Evolutionary conservation across 164 flowering plant genomes (phyloP), one percentile per base, ranked within the genome.

Genomic region (Amborella trichopoda): DNA sequence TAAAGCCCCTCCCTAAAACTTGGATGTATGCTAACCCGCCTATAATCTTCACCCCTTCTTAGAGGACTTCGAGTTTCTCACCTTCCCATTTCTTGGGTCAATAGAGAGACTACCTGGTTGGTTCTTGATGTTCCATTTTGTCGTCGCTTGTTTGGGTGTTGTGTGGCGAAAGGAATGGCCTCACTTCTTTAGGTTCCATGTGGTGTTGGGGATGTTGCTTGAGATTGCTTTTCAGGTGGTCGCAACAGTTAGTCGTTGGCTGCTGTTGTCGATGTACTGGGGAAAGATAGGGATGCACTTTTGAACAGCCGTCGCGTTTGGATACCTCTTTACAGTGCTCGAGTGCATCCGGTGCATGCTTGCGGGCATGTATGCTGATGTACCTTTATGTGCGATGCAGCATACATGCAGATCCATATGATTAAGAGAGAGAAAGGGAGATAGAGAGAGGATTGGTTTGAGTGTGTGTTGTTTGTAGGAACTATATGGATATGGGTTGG

Each of bases 131-230:
- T 89, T 80, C 0, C 86, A 90, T 47, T 78, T 80, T 52, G 63
- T 78, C 41, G 56, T 60, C 27, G 85, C 80, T 2, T 90, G 83
- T 52, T 70, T 86, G 1, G 81, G 82, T 21, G 56, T 86, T 0
- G 98, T 83, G 50, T 81, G 96, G 68, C 66, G 67, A 55, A 86
- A 79, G 48, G 87, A 81, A 46, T 81, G 84, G 94, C 98, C 98
- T 9, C 98, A 90, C 62, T 90, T 81, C 64, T 74, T 90, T 40
- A 56, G 98, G 45, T 83, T 86, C 63, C 94, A 90, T 64, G 87
- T 86, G 34, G 90, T 81, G 46, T 77, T 63, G 76, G 94, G 89
- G 14, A 77, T 87, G 93, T 62, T 87, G 17, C 61, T 90, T 40
- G 96, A 80, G 68, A 81, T 81, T 44, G 65, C 70, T 0, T 65